A percentile compares a stretch with the other conserved stretches of the same genome.
phyloP scores from a whole-genome alignment of 2,329 filamentous ascomycete genomes.

The Fusarium robinianum region DNA sequence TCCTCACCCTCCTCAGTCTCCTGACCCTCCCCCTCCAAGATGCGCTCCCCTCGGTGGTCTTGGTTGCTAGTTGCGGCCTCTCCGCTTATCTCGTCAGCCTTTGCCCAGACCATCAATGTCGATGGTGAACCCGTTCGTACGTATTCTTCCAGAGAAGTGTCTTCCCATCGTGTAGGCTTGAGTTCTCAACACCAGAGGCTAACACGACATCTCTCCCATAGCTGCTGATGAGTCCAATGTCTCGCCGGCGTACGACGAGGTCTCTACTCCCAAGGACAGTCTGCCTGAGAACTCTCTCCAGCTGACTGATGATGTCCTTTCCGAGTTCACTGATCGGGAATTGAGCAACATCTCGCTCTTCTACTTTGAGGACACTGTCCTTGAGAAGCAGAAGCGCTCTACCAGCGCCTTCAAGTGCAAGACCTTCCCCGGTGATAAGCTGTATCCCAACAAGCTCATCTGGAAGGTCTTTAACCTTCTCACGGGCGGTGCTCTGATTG shows the following conservation, averaged over 20 bases:
- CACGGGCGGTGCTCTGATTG: slow-evolving; percentile 39
- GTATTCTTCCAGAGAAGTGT: too few relatives aligned
- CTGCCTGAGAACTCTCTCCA: slow-evolving; percentile 35
- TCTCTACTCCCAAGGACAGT: slow-evolving; percentile 8
- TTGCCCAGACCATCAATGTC: slow-evolving; percentile 28
- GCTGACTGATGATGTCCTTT: slow-evolving; percentile 42
- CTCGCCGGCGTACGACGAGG: slow-evolving; percentile 25
- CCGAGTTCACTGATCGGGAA: slow-evolving; percentile 39
- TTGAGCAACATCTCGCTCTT: slow-evolving; percentile 41
- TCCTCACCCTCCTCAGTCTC: too few relatives aligned
- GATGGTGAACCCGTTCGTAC: slow-evolving; percentile 27
- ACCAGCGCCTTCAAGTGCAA: slow-evolving; percentile 31
- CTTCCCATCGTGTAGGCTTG: too few relatives aligned
- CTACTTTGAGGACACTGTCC: slow-evolving; percentile 33
- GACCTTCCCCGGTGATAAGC: slow-evolving; percentile 35
- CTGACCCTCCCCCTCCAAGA: slow-evolving; percentile 6
- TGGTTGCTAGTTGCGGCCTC: slow-evolving; percentile 23
- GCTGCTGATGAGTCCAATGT: slow-evolving; percentile 32
- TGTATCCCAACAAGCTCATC: slow-evolving; percentile 33
- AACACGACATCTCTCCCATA: too few relatives aligned
- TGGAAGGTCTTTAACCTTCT: slow-evolving; percentile 44
- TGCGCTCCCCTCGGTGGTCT: slow-evolving; percentile 15
- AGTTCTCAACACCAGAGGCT: too few relatives aligned
- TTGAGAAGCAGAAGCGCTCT: slow-evolving; percentile 10
- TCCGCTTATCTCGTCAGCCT: slow-evolving; percentile 12